A percentile compares a stretch with the other conserved stretches of the same genome.
These are phyloP conservation scores for Umbelopsis isabellina DNA, from an alignment of 192 early-diverging fungal genomes.

Conservation along the genomic window DNA sequence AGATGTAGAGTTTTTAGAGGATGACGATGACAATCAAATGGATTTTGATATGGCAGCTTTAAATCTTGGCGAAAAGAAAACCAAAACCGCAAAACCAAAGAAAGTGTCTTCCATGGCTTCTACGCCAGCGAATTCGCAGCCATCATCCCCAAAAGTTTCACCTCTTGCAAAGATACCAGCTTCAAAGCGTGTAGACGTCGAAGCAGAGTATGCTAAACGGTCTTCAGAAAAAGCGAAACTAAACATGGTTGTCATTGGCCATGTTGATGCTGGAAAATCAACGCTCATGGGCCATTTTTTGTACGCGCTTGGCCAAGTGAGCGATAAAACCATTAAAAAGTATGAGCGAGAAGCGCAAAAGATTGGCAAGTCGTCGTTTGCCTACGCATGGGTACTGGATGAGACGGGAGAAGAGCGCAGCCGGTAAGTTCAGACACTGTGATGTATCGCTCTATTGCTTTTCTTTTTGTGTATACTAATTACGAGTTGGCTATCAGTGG, in stretches of 20 bases:
- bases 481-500: constrained; percentile 54
- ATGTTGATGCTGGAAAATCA: constrained; percentile 97
- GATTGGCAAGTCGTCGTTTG: constrained; percentile 95
- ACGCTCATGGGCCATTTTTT: constrained; percentile 97
- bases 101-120: constrained; percentile 19
- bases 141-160: constrained; percentile 22
- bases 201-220: constrained; percentile 72
- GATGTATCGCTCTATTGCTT: neutral
- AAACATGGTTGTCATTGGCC: constrained; percentile 91
- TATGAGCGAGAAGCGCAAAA: constrained; percentile 91
- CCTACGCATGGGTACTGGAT: constrained; percentile 97
- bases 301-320: constrained; percentile 86
- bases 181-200: constrained; percentile 70
- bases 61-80: constrained; percentile 24
- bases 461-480: neutral
- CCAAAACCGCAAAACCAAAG: neutral
- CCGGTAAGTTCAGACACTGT: constrained; percentile 42
- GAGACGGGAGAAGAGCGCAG: constrained; percentile 91
- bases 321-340: constrained; percentile 82
- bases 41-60: constrained; percentile 32
- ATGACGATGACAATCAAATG: constrained; percentile 26
- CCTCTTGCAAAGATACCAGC: constrained; percentile 30
- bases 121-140: constrained; percentile 41
- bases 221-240: constrained; percentile 67
- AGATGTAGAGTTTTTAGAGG: constrained; percentile 28